These are phyloP conservation scores for Jackrogersella multiformis DNA, from an alignment of 495 filamentous ascomycete genomes.

Conservation along the genomic window DNA sequence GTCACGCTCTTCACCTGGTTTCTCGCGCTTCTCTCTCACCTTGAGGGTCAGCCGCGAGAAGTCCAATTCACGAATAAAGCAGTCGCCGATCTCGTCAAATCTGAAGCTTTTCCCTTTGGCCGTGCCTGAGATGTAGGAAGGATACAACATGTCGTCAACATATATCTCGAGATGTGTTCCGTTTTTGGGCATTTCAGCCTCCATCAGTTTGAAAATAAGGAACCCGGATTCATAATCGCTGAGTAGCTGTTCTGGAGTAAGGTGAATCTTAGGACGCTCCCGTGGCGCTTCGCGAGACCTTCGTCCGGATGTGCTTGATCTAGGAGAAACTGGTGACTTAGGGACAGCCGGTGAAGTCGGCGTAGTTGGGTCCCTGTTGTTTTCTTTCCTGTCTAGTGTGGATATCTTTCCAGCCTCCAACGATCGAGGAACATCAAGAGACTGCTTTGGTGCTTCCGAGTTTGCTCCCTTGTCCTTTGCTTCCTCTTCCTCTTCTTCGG, in stretches of 20 bases:
- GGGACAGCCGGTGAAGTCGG: conserved; percentile 47
- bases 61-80: conserved; percentile 94
- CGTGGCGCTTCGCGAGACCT: conserved; percentile 67
- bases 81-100: conserved; percentile 92
- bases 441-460: conserved; percentile 47
- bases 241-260: conserved; percentile 79
- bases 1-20: conserved; percentile 73
- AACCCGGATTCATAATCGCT: conserved; percentile 92
- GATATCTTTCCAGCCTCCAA: conserved; percentile 53
- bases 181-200: conserved; percentile 79
- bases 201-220: conserved; percentile 92
- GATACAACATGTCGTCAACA: conserved; percentile 95
- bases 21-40: conserved; percentile 76
- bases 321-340: conserved; percentile 39
- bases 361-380: conserved; percentile 40
- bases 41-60: conserved; percentile 92
- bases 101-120: conserved; percentile 70
- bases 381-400: conserved; percentile 47
- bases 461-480: conserved; percentile 47
- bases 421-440: conserved; percentile 52
- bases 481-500: conserved; percentile 79
- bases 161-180: conserved; percentile 85
- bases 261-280: conserved; percentile 75
- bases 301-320: conserved; percentile 51
- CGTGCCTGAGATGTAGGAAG: conserved; percentile 82